Percentiles rank a stretch among this genome's conserved stretches.
Evolutionary conservation across 2,329 filamentous ascomycete species (phyloP).

Genomic region (Knoxdaviesia capensis): DNA sequence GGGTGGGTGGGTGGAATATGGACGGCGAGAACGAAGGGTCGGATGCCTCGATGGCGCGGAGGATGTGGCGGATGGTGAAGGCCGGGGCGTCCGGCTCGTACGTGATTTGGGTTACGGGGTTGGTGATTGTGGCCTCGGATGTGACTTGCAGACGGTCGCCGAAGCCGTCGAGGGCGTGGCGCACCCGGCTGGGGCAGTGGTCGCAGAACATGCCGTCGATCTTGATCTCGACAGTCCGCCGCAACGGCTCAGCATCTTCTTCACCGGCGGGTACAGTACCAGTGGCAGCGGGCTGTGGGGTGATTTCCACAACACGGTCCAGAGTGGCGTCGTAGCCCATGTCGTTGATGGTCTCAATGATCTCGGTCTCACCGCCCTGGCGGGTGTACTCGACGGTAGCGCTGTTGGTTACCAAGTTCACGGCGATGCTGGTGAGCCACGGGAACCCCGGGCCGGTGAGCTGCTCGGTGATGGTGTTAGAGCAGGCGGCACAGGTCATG

Average conservation of each 20-base stretch:
- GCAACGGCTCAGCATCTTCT: slow-evolving; percentile 5
- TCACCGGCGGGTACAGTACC: slow-evolving; percentile 12
- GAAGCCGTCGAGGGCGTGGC: slow-evolving; percentile 31
- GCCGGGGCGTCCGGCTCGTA: slow-evolving; percentile 49
- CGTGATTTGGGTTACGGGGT: slow-evolving; percentile 47
- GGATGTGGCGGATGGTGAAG: slow-evolving; percentile 59
- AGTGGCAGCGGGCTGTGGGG: slow-evolving; percentile 9
- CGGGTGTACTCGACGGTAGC: slow-evolving; percentile 36
- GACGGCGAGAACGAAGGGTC: slow-evolving; percentile 47
- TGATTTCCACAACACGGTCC: slow-evolving; percentile 23
- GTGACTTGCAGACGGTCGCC: slow-evolving; percentile 29
- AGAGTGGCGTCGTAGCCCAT: slow-evolving; percentile 47
- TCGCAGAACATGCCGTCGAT: slow-evolving; percentile 59
- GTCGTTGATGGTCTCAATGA: slow-evolving; percentile 31
- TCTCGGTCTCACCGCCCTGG: slow-evolving; percentile 11
- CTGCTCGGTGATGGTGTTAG: slow-evolving; percentile 38
- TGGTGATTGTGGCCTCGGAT: slow-evolving; percentile 31
- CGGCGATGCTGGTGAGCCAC: slow-evolving; percentile 34
- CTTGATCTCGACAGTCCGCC: slow-evolving; percentile 41
- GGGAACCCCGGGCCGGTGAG: slow-evolving; percentile 27
- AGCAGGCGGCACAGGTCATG: slow-evolving; percentile 56
- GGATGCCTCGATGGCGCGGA: slow-evolving; percentile 42
- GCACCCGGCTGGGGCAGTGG: slow-evolving; percentile 43
- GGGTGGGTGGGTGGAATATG: slow-evolving; percentile 60
- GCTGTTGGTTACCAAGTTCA: slow-evolving; percentile 49